Percentiles rank a stretch among this genome's conserved stretches.
Evolutionary conservation across 2,329 filamentous ascomycete genomes (phyloP).

Genomic region (Aspergillus luchuensis): DNA sequence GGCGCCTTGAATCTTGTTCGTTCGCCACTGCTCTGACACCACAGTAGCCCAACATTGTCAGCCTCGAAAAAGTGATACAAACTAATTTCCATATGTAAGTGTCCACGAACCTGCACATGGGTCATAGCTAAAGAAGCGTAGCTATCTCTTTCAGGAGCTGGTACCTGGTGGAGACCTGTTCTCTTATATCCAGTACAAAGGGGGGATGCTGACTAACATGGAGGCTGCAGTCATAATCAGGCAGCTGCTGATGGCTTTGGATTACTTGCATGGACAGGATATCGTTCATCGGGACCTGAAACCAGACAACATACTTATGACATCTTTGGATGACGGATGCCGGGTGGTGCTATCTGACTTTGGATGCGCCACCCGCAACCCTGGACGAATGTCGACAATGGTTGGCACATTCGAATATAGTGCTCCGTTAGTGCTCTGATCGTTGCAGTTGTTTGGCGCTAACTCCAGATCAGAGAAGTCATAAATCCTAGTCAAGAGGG

Average conservation of each 20-base stretch:
- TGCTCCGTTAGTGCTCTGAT: constrained; percentile 56
- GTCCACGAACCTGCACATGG: background rate
- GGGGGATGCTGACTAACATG: constrained; percentile 49
- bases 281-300: constrained; percentile 66
- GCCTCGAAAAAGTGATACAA: constrained; percentile 58
- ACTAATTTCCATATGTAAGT: constrained; percentile 54
- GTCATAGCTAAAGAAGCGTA: constrained; percentile 28
- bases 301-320: constrained; percentile 65
- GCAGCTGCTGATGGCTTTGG: constrained; percentile 60
- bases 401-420: constrained; percentile 60
- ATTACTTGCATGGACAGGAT: constrained; percentile 57
- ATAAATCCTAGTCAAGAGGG: constrained; percentile 35
- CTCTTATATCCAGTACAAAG: constrained; percentile 58
- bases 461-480: constrained; percentile 28
- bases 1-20: background rate
- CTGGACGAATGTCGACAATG: constrained; percentile 54
- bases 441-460: background rate
- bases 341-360: constrained; percentile 64
- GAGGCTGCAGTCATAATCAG: constrained; percentile 57
- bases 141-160: constrained; percentile 64
- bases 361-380: constrained; percentile 52
- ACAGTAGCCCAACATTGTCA: constrained; percentile 60
- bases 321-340: constrained; percentile 52
- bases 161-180: constrained; percentile 63
- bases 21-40: constrained; percentile 5